Evolutionary conservation across 2,329 filamentous ascomycete species (phyloP).

Genomic region (Conoideocrella luteorostrata): DNA sequence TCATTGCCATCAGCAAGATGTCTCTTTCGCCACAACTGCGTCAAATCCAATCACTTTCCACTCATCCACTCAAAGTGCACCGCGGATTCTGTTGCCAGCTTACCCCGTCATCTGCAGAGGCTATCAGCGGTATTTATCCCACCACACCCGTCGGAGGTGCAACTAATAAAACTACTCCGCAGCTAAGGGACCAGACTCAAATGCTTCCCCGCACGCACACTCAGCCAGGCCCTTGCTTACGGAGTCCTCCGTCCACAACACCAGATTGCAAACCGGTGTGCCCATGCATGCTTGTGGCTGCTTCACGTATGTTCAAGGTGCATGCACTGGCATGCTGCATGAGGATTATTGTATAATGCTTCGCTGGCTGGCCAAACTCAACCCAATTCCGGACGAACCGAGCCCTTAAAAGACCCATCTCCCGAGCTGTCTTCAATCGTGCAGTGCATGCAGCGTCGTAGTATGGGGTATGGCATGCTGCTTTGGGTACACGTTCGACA

Average conservation of each 20-base stretch:
- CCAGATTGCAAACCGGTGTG: slow-evolving; percentile 1
- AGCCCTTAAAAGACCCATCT: too few relatives aligned
- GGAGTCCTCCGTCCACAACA: not conserved
- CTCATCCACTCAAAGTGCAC: too few relatives aligned
- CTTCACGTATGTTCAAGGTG: not conserved
- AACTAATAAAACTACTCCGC: too few relatives aligned
- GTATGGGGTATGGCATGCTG: not conserved
- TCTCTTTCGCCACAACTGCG: too few relatives aligned
- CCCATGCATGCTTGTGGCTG: slow-evolving; percentile 1
- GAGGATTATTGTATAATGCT: not conserved
- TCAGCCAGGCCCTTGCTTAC: not conserved
- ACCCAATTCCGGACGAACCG: not conserved
- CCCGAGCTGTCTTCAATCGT: not conserved
- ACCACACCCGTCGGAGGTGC: too few relatives aligned
- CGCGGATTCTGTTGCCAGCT: too few relatives aligned
- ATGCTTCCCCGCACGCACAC: too few relatives aligned
- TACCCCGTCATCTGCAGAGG: too few relatives aligned
- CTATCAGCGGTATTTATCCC: too few relatives aligned
- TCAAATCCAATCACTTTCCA: too few relatives aligned
- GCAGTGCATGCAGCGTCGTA: not conserved
- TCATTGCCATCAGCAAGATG: too few relatives aligned
- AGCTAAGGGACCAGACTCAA: too few relatives aligned
- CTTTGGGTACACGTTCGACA: not conserved
- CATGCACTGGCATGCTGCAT: not conserved
- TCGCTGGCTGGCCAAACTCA: not conserved